Evolutionary conservation across 768 basidiomycete species (phyloP).

Genomic region (Rhizopogon sp.): DNA sequence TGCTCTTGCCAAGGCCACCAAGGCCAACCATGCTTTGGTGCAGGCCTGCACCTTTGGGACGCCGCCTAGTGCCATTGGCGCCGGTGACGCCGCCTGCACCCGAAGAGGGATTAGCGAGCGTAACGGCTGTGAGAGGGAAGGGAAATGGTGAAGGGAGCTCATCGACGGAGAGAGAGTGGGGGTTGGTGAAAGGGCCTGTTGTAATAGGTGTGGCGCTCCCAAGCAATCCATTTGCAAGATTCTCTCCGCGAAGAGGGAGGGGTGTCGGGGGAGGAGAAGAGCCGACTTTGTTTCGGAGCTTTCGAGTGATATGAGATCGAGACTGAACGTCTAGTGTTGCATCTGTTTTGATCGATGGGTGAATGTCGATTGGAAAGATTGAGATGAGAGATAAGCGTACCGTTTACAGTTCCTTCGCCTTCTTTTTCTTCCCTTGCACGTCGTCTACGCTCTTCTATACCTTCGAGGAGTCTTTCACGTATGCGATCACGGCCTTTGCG

Average conservation of each 20-base stretch:
- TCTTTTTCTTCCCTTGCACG: constrained; percentile 86
- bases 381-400: constrained; percentile 29
- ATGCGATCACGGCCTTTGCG: constrained; percentile 69
- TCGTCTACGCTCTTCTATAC: constrained; percentile 76
- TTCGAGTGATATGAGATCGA: constrained; percentile 77
- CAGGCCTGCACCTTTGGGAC: constrained; percentile 48
- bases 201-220: constrained; percentile 53
- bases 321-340: constrained; percentile 71
- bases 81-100: constrained; percentile 33
- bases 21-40: constrained; percentile 51
- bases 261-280: constrained; percentile 79
- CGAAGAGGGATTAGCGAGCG: constrained; percentile 31
- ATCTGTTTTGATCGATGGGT: constrained; percentile 38
- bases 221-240: constrained; percentile 30
- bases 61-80: constrained; percentile 34
- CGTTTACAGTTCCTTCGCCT: constrained; percentile 75
- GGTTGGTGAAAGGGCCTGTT: constrained; percentile 68
- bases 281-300: constrained; percentile 75
- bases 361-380: constrained; percentile 4
- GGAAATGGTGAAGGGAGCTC: constrained; percentile 86
- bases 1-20: constrained; percentile 72
- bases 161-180: constrained; percentile 81
- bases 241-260: constrained; percentile 34
- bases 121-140: constrained; percentile 57
- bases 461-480: constrained; percentile 73